A percentile compares a stretch with the other conserved stretches of the same genome.
phyloP scores from a whole-genome alignment of 768 basidiomycete species.

The Galerina sulciceps region DNA sequence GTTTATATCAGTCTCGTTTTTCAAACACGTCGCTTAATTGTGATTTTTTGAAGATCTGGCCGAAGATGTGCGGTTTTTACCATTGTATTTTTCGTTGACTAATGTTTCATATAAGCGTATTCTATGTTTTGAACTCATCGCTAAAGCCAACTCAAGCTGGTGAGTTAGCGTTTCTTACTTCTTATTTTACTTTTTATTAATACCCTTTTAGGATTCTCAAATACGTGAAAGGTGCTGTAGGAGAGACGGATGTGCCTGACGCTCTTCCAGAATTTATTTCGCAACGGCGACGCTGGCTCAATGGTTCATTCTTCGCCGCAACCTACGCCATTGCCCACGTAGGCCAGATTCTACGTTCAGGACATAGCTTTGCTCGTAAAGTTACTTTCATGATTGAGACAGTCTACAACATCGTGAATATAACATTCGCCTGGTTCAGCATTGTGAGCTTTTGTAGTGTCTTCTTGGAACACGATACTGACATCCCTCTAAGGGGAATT shows the following conservation, averaged over 20 bases:
- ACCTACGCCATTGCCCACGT: constrained; percentile 92
- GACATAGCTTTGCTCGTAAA: constrained; percentile 82
- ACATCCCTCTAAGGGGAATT: constrained; percentile 73
- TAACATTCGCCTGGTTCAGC: constrained; percentile 93
- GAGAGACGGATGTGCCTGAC: constrained; percentile 94
- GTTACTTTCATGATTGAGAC: constrained; percentile 77
- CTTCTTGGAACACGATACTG: not conserved
- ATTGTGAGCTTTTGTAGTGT: constrained; percentile 57
- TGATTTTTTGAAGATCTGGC: constrained; percentile 67
- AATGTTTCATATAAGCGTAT: constrained; percentile 58
- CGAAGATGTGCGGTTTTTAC: constrained; percentile 71
- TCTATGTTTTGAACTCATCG: constrained; percentile 79
- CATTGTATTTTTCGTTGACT: not conserved
- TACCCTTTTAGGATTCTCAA: constrained; percentile 79
- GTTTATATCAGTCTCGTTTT: constrained; percentile 28
- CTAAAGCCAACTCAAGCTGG: constrained; percentile 82
- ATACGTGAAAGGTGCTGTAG: constrained; percentile 93
- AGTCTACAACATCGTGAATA: constrained; percentile 83
- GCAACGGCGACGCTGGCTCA: constrained; percentile 88
- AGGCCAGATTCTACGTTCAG: constrained; percentile 77
- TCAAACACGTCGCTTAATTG: constrained; percentile 9
- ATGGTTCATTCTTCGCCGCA: constrained; percentile 94
- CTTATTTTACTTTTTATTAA: constrained; percentile 2
- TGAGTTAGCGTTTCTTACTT: constrained; percentile 28
- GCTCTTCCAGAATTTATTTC: constrained; percentile 91